phyloP scores from a whole-genome alignment of 2,329 filamentous ascomycete genomes.

The Trichophyton simii region DNA sequence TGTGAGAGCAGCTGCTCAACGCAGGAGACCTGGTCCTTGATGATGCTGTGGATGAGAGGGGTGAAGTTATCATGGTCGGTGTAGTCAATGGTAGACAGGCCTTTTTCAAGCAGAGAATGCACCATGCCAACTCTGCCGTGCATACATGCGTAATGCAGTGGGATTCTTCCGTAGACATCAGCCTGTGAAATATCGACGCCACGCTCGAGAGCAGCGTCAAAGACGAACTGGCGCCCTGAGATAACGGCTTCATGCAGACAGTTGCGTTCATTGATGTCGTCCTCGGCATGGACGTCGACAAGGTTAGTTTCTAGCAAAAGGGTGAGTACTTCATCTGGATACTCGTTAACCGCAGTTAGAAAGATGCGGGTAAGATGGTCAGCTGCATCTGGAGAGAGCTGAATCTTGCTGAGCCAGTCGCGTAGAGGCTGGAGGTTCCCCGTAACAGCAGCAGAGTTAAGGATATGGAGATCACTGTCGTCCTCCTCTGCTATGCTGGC shows the following conservation, averaged over 20 bases:
- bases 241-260: slow-evolving; percentile 95
- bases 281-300: slow-evolving; percentile 83
- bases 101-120: slow-evolving; percentile 55
- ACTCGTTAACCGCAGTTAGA: slow-evolving; percentile 76
- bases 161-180: slow-evolving; percentile 88
- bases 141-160: slow-evolving; percentile 92
- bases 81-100: slow-evolving; percentile 64
- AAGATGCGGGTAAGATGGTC: slow-evolving; percentile 85
- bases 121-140: slow-evolving; percentile 81
- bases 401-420: slow-evolving; percentile 66
- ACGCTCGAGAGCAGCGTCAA: slow-evolving; percentile 60
- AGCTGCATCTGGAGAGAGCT: slow-evolving; percentile 46
- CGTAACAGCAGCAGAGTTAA: slow-evolving; percentile 59
- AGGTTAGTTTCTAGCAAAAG: slow-evolving; percentile 66
- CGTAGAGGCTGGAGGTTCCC: slow-evolving; percentile 66
- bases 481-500: slow-evolving; percentile 58
- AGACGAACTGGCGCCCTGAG: slow-evolving; percentile 68
- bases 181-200: slow-evolving; percentile 66
- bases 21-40: slow-evolving; percentile 69
- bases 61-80: slow-evolving; percentile 98
- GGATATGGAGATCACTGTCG: slow-evolving; percentile 74
- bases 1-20: slow-evolving; percentile 64
- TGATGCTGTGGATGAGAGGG: slow-evolving; percentile 86
- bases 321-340: slow-evolving; percentile 60
- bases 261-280: slow-evolving; percentile 95